phyloP scores from a whole-genome alignment of 768 basidiomycete genomes.

The Pleurotus salmoneostramineus region DNA sequence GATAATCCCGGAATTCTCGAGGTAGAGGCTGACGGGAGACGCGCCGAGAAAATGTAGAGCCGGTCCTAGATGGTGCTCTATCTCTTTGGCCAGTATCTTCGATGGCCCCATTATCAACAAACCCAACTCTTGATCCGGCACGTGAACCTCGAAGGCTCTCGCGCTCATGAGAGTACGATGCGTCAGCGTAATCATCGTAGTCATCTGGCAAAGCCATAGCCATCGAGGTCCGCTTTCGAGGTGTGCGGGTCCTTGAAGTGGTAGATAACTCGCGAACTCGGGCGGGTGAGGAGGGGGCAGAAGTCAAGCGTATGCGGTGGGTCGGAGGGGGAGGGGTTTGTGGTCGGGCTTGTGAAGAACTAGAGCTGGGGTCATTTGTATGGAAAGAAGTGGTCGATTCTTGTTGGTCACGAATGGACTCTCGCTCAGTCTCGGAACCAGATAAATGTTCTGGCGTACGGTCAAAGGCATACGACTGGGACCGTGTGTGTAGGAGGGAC shows the following conservation, averaged over 20 bases:
- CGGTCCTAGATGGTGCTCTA: constrained; percentile 1
- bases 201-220: neutral
- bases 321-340: constrained; percentile 9
- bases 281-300: constrained; percentile 36
- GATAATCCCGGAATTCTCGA: constrained; percentile 34
- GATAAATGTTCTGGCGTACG: constrained; percentile 41
- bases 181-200: neutral
- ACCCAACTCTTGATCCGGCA: neutral
- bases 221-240: constrained; percentile 7
- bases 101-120: neutral
- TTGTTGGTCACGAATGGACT: constrained; percentile 36
- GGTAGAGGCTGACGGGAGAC: constrained; percentile 39
- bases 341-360: constrained; percentile 16
- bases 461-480: constrained; percentile 16
- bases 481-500: constrained; percentile 15
- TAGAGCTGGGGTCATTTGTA: constrained; percentile 19
- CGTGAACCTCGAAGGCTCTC: neutral
- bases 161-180: neutral
- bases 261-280: constrained; percentile 11
- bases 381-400: constrained; percentile 17
- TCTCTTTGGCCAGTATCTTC: neutral
- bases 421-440: constrained; percentile 82
- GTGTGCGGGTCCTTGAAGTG: constrained; percentile 9
- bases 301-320: constrained; percentile 39
- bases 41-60: neutral